phyloP scores from a whole-genome alignment of 78 protist species.

The Isochrysis galbana region DNA sequence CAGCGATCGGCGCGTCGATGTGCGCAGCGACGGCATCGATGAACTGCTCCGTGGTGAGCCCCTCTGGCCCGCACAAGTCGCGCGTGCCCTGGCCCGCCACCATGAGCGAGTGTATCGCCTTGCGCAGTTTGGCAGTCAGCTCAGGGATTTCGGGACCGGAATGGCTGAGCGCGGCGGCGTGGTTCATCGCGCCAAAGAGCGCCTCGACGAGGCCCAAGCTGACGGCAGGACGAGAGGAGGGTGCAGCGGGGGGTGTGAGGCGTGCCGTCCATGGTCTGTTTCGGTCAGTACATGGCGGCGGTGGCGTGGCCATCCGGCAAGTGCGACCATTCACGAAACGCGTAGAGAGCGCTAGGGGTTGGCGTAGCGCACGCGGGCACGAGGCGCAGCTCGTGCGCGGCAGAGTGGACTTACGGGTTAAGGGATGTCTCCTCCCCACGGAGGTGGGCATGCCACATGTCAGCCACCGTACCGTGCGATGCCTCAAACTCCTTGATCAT shows the following conservation, averaged over 20 bases:
- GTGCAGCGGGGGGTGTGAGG: too few species aligned
- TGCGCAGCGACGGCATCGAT: slow-evolving; percentile 25
- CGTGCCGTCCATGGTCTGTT: too few species aligned
- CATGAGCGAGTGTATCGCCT: not conserved
- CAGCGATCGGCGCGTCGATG: not conserved
- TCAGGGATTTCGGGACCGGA: not conserved
- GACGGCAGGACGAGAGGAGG: too few species aligned
- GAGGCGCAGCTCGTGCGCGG: too few species aligned
- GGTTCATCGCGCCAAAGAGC: slow-evolving; percentile 53
- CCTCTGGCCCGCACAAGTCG: slow-evolving; percentile 53
- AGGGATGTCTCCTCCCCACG: slow-evolving; percentile 50
- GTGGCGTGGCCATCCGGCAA: too few species aligned
- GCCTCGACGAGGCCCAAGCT: too few species aligned
- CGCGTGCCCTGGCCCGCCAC: slow-evolving; percentile 45
- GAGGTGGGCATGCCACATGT: slow-evolving; percentile 39
- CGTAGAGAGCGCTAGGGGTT: too few species aligned
- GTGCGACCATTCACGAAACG: too few species aligned
- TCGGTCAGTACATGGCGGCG: too few species aligned
- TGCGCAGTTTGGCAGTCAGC: not conserved
- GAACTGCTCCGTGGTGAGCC: slow-evolving; percentile 63
- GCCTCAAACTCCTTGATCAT: slow-evolving; percentile 66
- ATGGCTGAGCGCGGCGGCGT: slow-evolving; percentile 31
- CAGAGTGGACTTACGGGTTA: too few species aligned
- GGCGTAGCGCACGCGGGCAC: too few species aligned
- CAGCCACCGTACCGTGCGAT: slow-evolving; percentile 58